These are phyloP conservation scores for Cyathus striatus DNA, from an alignment of 768 basidiomycete genomes.

Conservation along the genomic window DNA sequence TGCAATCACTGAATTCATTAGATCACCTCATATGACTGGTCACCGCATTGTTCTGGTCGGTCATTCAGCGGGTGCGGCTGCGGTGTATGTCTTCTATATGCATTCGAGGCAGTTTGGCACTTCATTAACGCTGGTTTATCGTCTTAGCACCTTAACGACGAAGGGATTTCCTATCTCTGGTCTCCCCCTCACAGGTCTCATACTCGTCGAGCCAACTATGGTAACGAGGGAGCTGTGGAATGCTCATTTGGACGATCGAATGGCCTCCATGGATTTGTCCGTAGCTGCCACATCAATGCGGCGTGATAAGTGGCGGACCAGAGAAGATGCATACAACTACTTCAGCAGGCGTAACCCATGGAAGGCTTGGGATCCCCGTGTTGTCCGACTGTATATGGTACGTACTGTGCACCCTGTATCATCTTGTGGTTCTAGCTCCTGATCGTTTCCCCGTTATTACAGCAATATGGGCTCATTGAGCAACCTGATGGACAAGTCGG, in stretches of 20 bases:
- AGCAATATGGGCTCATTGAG: conserved; percentile 33
- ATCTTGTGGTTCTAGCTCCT: neutral
- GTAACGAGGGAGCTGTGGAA: conserved; percentile 32
- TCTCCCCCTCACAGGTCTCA: conserved; percentile 26
- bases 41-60: conserved; percentile 34
- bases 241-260: conserved; percentile 27
- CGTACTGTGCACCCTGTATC: too few species aligned
- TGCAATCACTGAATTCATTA: conserved; percentile 27
- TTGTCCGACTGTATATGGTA: conserved; percentile 32
- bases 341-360: conserved; percentile 40
- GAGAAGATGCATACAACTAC: conserved; percentile 35
- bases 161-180: conserved; percentile 18
- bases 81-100: conserved; percentile 22
- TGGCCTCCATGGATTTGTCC: conserved; percentile 29
- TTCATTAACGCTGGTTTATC: too few species aligned
- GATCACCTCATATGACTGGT: conserved; percentile 22
- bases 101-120: neutral
- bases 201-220: conserved; percentile 43
- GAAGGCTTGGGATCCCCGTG: conserved; percentile 39
- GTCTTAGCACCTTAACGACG: conserved; percentile 31
- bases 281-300: conserved; percentile 29
- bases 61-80: conserved; percentile 39
- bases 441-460: neutral
- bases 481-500: conserved; percentile 18
- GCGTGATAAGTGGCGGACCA: conserved; percentile 33